A percentile compares a stretch with the other conserved stretches of the same genome.
phyloP scores from a whole-genome alignment of 2,329 filamentous ascomycete species.

The Pestalotiopsis sp. region DNA sequence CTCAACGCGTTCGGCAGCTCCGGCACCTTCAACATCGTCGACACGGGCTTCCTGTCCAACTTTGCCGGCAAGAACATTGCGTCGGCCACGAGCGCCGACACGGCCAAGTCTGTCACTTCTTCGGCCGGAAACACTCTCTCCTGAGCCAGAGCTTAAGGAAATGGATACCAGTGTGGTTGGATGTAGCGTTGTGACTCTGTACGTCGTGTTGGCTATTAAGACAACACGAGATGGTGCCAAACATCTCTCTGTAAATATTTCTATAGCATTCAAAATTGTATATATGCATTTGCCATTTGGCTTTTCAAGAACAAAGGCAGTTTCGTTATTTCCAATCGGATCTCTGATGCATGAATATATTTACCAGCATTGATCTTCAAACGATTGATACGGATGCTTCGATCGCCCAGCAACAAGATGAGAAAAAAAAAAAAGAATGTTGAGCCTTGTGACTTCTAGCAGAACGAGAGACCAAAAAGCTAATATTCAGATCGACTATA shows the following conservation, averaged over 20 bases:
- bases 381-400: too few species aligned
- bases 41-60: slow-evolving; percentile 32
- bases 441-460: too few species aligned
- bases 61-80: slow-evolving; percentile 13
- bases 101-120: slow-evolving; percentile 1
- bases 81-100: slow-evolving; percentile 1
- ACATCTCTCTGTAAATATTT: neutral
- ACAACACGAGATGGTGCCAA: neutral
- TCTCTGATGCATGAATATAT: too few species aligned
- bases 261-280: neutral
- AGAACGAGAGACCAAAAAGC: too few species aligned
- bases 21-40: slow-evolving; percentile 23
- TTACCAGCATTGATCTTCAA: too few species aligned
- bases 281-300: neutral
- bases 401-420: too few species aligned
- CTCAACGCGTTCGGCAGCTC: slow-evolving; percentile 12
- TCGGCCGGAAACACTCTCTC: neutral
- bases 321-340: too few species aligned
- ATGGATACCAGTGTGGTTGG: neutral
- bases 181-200: neutral
- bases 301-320: too few species aligned
- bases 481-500: too few species aligned
- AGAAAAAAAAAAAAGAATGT: too few species aligned
- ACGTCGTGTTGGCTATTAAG: neutral
- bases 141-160: neutral